phyloP scores from a whole-genome alignment of 2,329 filamentous ascomycete species.

The Cercospora zeae-maydis region DNA sequence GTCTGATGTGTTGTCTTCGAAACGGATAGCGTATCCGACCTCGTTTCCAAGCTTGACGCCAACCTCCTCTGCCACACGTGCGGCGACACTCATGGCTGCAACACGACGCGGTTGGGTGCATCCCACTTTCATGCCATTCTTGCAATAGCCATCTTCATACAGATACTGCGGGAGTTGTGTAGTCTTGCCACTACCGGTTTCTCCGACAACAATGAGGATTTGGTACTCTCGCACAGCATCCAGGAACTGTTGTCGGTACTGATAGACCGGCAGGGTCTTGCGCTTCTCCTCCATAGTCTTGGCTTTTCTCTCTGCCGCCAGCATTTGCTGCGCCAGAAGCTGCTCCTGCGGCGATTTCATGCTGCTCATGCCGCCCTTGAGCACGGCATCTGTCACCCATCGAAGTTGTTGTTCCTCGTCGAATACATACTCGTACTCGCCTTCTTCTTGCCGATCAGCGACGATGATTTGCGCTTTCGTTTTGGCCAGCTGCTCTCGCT shows the following conservation, averaged over 20 bases:
- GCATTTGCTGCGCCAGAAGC: slow-evolving; percentile 73
- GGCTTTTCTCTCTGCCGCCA: slow-evolving; percentile 84
- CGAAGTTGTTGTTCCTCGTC: slow-evolving; percentile 85
- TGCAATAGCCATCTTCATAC: slow-evolving; percentile 85
- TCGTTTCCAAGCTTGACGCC: slow-evolving; percentile 85
- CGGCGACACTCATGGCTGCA: slow-evolving; percentile 95
- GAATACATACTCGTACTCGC: slow-evolving; percentile 88
- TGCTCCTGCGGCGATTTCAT: slow-evolving; percentile 71
- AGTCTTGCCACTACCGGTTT: slow-evolving; percentile 93
- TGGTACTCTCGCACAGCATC: slow-evolving; percentile 83
- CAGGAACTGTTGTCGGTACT: slow-evolving; percentile 80
- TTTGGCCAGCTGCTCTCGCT: slow-evolving; percentile 80
- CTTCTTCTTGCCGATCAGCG: slow-evolving; percentile 69
- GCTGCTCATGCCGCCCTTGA: slow-evolving; percentile 67
- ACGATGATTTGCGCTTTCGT: slow-evolving; percentile 80
- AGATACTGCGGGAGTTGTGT: slow-evolving; percentile 94
- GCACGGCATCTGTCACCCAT: slow-evolving; percentile 70
- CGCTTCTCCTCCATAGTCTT: slow-evolving; percentile 86
- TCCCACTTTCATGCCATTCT: slow-evolving; percentile 77
- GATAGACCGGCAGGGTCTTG: slow-evolving; percentile 85
- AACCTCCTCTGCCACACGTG: slow-evolving; percentile 91
- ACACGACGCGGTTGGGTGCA: slow-evolving; percentile 94
- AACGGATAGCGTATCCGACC: slow-evolving; percentile 91
- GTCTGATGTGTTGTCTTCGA: slow-evolving; percentile 86
- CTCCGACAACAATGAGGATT: slow-evolving; percentile 85